These are phyloP conservation scores for Beauveria medogensis DNA, from an alignment of 2,329 filamentous ascomycete species.

Conservation along the genomic window DNA sequence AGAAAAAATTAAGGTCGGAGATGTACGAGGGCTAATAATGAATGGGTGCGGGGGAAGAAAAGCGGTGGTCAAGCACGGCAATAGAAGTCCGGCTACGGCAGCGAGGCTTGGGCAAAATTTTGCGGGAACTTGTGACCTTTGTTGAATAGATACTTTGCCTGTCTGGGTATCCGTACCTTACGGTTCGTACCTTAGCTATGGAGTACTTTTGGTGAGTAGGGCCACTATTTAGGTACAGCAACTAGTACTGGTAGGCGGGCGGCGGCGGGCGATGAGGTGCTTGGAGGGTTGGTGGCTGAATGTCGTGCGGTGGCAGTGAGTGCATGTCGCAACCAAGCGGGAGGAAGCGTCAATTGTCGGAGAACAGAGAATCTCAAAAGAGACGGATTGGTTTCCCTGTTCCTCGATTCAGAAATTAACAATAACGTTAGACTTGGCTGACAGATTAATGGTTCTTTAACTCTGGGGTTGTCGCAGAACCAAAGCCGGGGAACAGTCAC, in stretches of 20 bases:
- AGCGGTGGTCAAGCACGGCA: neutral
- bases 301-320: neutral
- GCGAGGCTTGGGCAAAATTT: conserved; percentile 2
- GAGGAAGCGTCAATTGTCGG: neutral
- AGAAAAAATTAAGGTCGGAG: neutral
- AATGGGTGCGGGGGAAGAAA: neutral
- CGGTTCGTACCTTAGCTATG: neutral
- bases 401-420: neutral
- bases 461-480: conserved; percentile 8
- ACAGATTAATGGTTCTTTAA: neutral
- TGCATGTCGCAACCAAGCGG: neutral
- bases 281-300: conserved; percentile 3
- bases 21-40: neutral
- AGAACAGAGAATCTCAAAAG: neutral
- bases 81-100: neutral
- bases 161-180: neutral
- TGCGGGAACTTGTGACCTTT: conserved; percentile 9
- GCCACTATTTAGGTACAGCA: too few relatives aligned
- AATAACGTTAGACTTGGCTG: neutral
- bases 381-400: neutral
- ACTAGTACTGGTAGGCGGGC: neutral
- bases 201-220: neutral
- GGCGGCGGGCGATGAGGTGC: conserved; percentile 8
- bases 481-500: conserved; percentile 3
- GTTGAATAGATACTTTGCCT: too few relatives aligned